Percentiles rank a stretch among this genome's conserved stretches.
Conservation (phyloP, 2,329 filamentous ascomycete genomes). For the Fusarium protoensiforme region DNA sequence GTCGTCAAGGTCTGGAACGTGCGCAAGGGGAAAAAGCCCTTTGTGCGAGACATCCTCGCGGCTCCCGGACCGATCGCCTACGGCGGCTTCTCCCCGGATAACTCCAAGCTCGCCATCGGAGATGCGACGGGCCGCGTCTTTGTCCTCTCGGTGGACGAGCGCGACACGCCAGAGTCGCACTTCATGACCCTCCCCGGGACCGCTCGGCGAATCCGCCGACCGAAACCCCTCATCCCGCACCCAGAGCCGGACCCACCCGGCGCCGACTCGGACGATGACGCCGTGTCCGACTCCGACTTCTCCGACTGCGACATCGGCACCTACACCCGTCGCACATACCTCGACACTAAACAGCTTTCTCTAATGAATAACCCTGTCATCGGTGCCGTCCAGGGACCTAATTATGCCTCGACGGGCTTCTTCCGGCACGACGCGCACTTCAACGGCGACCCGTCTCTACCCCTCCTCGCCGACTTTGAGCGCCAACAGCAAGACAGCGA, state of each 20-base stretch:
- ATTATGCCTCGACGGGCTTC: conserved; percentile 59
- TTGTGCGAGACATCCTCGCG: conserved; percentile 65
- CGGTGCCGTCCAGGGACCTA: conserved; percentile 66
- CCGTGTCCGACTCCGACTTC: conserved; percentile 1
- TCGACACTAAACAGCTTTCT: conserved; percentile 55
- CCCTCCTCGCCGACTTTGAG: conserved; percentile 58
- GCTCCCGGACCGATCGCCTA: conserved; percentile 67
- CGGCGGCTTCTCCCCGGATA: conserved; percentile 69
- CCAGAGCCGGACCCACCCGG: conserved; percentile 57
- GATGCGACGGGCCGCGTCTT: conserved; percentile 71
- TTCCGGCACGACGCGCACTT: conserved; percentile 62
- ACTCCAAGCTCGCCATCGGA: conserved; percentile 65
- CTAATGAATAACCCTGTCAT: conserved; percentile 58
- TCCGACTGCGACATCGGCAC: conserved; percentile 29
- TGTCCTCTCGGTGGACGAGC: conserved; percentile 61
- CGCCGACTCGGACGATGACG: conserved; percentile 27
- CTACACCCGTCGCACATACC: conserved; percentile 43
- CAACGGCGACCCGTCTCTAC: conserved; percentile 53
- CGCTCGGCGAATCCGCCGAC: conserved; percentile 54
- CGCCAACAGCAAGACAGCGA: conserved; percentile 56
- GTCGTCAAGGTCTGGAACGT: conserved; percentile 73
- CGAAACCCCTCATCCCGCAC: conserved; percentile 62
- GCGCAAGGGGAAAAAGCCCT: conserved; percentile 54
- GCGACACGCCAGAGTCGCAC: conserved; percentile 49
- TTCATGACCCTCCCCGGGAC: conserved; percentile 52